Evolutionary conservation across 2,329 filamentous ascomycete species (phyloP).

Genomic region (Fusarium nodosum): DNA sequence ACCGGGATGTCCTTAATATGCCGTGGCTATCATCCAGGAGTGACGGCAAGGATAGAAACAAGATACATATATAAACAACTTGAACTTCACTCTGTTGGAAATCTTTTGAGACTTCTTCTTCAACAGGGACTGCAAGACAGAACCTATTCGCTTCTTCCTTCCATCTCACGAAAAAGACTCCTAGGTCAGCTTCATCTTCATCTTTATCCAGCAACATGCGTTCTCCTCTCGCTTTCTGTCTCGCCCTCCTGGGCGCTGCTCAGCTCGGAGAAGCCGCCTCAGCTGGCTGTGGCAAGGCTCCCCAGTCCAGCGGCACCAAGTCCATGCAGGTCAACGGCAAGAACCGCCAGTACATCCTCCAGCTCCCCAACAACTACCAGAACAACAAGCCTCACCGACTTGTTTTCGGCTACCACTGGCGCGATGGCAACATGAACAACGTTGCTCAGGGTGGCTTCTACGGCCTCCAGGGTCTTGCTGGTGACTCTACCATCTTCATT

Average conservation of each 20-base stretch:
- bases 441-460: constrained; percentile 58
- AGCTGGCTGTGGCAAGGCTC: constrained; percentile 55
- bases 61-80: constrained; percentile 7
- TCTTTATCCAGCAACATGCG: constrained; percentile 7
- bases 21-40: not conserved
- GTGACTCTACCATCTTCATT: constrained; percentile 59
- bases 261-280: constrained; percentile 46
- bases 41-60: not conserved
- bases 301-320: constrained; percentile 51
- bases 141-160: constrained; percentile 15
- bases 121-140: constrained; percentile 31
- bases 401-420: constrained; percentile 57
- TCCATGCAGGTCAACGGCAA: constrained; percentile 52
- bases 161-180: constrained; percentile 4
- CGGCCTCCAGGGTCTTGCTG: constrained; percentile 55
- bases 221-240: constrained; percentile 22
- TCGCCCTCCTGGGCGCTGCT: constrained; percentile 27
- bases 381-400: constrained; percentile 42
- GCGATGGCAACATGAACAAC: constrained; percentile 56
- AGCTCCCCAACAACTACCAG: constrained; percentile 52
- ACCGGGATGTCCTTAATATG: not conserved
- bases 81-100: not conserved
- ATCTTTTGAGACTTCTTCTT: constrained; percentile 3
- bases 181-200: not conserved
- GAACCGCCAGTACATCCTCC: constrained; percentile 56